A percentile compares a stretch with the other conserved stretches of the same genome.
Evolutionary conservation across 192 early-diverging fungal genomes (phyloP).

Genomic region (Coemansia sp.): DNA sequence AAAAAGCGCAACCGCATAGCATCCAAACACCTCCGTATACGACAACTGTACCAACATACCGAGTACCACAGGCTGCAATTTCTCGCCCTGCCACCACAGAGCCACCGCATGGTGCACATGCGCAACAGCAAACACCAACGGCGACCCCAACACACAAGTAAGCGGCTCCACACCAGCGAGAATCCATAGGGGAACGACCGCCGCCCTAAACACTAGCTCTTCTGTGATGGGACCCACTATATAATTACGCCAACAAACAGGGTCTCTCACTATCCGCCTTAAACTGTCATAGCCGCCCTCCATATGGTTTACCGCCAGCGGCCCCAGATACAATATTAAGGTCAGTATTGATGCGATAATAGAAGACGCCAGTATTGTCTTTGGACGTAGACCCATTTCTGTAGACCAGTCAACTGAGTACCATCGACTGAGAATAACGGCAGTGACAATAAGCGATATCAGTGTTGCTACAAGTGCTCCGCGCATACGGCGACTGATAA

Average conservation of each 20-base stretch:
- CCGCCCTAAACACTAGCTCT: conserved; percentile 44
- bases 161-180: background rate
- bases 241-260: conserved; percentile 26
- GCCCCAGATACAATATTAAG: conserved; percentile 32
- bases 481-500: conserved; percentile 34
- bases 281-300: conserved; percentile 1
- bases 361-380: conserved; percentile 12
- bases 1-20: conserved; percentile 38
- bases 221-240: conserved; percentile 41
- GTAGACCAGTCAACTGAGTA: background rate
- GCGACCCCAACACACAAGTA: conserved; percentile 28
- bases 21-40: conserved; percentile 49
- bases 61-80: background rate
- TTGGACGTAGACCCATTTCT: conserved; percentile 22
- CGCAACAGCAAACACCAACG: conserved; percentile 42
- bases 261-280: background rate
- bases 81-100: background rate
- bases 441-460: conserved; percentile 15
- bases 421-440: background rate
- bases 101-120: conserved; percentile 40
- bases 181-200: conserved; percentile 36
- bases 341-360: conserved; percentile 23
- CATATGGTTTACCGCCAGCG: conserved; percentile 31
- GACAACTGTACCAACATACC: conserved; percentile 27
- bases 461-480: conserved; percentile 21